phyloP scores from a whole-genome alignment of 371 early-diverging fungal genomes.

The Mortierella sp. region DNA sequence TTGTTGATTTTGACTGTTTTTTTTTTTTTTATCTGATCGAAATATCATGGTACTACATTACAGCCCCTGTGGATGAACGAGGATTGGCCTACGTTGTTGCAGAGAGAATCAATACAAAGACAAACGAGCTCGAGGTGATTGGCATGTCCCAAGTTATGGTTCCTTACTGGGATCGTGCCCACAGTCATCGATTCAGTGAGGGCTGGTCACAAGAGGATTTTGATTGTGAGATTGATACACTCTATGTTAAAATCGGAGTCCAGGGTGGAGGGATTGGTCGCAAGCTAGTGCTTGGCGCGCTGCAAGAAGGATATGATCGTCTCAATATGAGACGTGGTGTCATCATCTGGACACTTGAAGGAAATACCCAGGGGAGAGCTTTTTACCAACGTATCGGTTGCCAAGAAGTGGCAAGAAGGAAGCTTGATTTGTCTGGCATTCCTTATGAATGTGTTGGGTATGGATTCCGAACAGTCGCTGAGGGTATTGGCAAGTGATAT shows the following conservation, averaged over 20 bases:
- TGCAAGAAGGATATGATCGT: constrained; percentile 43
- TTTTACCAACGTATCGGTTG: constrained; percentile 50
- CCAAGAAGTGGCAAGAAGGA: constrained; percentile 26
- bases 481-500: constrained; percentile 27
- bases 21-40: neutral
- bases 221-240: constrained; percentile 53
- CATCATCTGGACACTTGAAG: constrained; percentile 48
- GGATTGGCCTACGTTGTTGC: constrained; percentile 44
- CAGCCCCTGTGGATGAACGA: constrained; percentile 41
- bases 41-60: neutral
- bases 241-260: constrained; percentile 50
- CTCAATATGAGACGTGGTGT: constrained; percentile 41
- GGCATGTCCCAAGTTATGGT: constrained; percentile 50
- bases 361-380: constrained; percentile 27
- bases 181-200: constrained; percentile 35
- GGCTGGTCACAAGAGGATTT: constrained; percentile 42
- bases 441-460: constrained; percentile 40
- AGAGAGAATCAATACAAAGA: constrained; percentile 20
- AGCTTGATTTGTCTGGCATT: constrained; percentile 28
- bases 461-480: constrained; percentile 26
- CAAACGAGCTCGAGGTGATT: constrained; percentile 29
- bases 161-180: constrained; percentile 43
- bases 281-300: constrained; percentile 40
- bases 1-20: neutral
- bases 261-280: constrained; percentile 52